Conservation (phyloP, 1,284 basidiomycete genomes). For the Malassezia brasiliensis region DNA sequence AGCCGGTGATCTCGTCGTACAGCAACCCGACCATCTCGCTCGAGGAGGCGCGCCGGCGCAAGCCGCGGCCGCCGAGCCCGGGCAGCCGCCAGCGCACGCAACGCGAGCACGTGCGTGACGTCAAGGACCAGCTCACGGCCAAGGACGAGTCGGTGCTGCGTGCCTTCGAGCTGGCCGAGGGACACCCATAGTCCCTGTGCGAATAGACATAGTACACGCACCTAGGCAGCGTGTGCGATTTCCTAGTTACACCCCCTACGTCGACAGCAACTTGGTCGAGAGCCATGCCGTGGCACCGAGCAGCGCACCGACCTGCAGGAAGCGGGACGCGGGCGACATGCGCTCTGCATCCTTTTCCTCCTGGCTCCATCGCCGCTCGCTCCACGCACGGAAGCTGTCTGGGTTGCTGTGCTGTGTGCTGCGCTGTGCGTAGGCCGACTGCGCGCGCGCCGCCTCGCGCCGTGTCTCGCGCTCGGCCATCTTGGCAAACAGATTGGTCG, state of each 20-base stretch:
- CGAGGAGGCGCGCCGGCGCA: conserved; percentile 88
- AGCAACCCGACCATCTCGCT: conserved; percentile 95
- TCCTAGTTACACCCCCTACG: neutral
- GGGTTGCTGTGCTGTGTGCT: conserved; percentile 5
- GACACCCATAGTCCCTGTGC: no score
- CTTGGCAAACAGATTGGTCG: conserved; percentile 16
- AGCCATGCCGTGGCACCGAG: conserved; percentile 18
- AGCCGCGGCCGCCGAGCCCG: conserved; percentile 87
- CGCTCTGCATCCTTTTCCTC: conserved; percentile 22
- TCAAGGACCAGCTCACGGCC: conserved; percentile 76
- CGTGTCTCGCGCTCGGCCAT: conserved; percentile 19
- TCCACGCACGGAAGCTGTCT: conserved; percentile 9
- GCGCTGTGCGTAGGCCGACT: conserved; percentile 9
- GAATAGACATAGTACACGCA: neutral
- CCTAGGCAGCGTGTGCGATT: neutral
- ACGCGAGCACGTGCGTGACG: conserved; percentile 71
- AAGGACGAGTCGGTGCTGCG: conserved; percentile 47
- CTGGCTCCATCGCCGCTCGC: conserved; percentile 11
- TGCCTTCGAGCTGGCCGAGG: neutral
- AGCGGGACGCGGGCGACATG: conserved; percentile 25
- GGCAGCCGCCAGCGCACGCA: conserved; percentile 77
- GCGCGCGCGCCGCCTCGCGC: conserved; percentile 6
- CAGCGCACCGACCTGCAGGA: conserved; percentile 30
- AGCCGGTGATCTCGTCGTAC: conserved; percentile 85
- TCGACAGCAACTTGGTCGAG: neutral